These are phyloP conservation scores for Escovopsis weberi DNA, from an alignment of 2,329 filamentous ascomycete genomes.

Conservation along the genomic window DNA sequence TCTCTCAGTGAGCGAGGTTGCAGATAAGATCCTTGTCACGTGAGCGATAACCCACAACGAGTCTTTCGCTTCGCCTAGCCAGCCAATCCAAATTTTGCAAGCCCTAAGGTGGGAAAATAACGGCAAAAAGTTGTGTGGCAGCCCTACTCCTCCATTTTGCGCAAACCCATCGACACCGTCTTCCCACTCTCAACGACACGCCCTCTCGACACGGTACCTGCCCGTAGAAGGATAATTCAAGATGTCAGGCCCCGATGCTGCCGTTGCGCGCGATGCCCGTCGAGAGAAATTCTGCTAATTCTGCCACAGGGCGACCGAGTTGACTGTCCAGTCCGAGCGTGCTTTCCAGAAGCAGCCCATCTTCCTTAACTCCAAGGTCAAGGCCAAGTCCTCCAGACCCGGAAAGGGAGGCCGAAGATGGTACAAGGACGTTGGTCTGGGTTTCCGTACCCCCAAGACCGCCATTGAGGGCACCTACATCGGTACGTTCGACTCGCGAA, in stretches of 20 bases:
- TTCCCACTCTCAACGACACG: conserved; percentile 24
- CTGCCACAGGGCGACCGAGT: conserved; percentile 75
- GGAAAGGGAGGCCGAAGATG: conserved; percentile 86
- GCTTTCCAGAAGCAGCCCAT: conserved; percentile 99
- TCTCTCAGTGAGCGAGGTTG: neutral
- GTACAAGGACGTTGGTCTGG: conserved; percentile 99
- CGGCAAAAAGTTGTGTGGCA: conserved; percentile 21
- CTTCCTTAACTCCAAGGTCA: conserved; percentile 95
- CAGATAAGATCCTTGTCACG: conserved; percentile 11
- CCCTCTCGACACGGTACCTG: conserved; percentile 24
- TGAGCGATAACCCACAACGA: conserved; percentile 8
- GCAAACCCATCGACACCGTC: conserved; percentile 22
- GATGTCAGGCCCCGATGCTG: conserved; percentile 22
- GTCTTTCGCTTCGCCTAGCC: conserved; percentile 13
- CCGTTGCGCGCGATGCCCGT: conserved; percentile 7
- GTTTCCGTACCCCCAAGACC: conserved; percentile 95
- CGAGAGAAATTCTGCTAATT: conserved; percentile 15
- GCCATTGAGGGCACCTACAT: conserved; percentile 99
- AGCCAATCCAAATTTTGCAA: conserved; percentile 26
- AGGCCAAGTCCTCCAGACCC: conserved; percentile 68
- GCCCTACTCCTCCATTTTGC: conserved; percentile 23
- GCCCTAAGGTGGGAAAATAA: conserved; percentile 22
- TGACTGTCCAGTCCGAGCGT: conserved; percentile 99
- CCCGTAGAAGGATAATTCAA: conserved; percentile 27
- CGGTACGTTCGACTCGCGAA: conserved; percentile 50